Base-by-base conservation (phyloP, 495 filamentous ascomycete genomes). In the Apodospora peruviana region DNA sequence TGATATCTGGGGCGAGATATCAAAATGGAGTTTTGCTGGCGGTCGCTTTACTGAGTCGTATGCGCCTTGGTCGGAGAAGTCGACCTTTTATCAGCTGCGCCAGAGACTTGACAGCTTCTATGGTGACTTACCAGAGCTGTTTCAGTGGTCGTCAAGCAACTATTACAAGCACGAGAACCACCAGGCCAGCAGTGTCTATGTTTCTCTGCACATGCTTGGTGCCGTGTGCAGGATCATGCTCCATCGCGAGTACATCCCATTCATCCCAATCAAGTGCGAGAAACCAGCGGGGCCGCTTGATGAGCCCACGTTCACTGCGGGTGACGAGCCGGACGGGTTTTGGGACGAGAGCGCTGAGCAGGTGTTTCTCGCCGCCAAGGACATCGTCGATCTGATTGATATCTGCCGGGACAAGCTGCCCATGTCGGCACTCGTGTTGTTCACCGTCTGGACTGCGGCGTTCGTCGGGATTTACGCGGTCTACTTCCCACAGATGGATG, bases 401-500 rank as follows among this genome's bases (percentile, higher is more conserved):
- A 84, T 84, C 16, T 88, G 86, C 56, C 62, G 69, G 18, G 81
- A 86, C 39, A 85, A 86, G 57, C 71, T 90, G 7, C 84, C 87
- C 12, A 86, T 93, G 70, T 93, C 87, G 23, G 85, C 88, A 0
- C 78, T 91, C 35, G 79, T 90, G 11, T 81, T 85, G 4, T 91
- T 90, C 58, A 85, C 88, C 5, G 80, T 90, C 48, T 93, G 88
- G 73, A 85, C 85, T 50, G 86, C 86, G n/a, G 81, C 80, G 0
- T 87, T 90, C 52, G 67, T 74, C 2, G 81, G 79, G 32, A 68
- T 91, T 9, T 95, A 94, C 59, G 81, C 79, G 9, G 71, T 74
- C 21, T 78, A 85, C 58, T 95, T 91, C 61, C 81, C 84, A 0
- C 81, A 85, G 51, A 90, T 93, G 85, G 89, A 95, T 54, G 71